Base-by-base conservation (phyloP, 345 rosid species). In the Moringa oleifera region DNA sequence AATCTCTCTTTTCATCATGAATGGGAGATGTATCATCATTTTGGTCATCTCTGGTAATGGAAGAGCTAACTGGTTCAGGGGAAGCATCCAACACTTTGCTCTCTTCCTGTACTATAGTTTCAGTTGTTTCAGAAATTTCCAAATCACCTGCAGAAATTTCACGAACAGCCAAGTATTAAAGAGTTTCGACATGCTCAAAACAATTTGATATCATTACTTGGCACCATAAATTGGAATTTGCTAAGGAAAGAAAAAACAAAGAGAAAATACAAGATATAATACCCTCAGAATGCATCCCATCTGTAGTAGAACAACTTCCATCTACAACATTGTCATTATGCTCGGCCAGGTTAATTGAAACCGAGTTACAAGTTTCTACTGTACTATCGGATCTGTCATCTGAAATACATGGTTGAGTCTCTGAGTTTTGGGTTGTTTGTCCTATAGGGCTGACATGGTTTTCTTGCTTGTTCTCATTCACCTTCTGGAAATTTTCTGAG, bases 261-360 rank as follows among this genome's bases (percentile, higher is more conserved):
- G 47, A 19, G 57, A 55, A 28, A 59, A 63, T 31, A 65, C 59
- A 47, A 56, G 68, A 54, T 61, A 19, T 4, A 25, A 71, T 81
- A 90, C 97, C 97, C 81, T 57, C 65, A 12, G 72, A 71, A 64
- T 49, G 60, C 37, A 46, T 70, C 70, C 72, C 73, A 18, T 79
- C 77, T 55, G 55, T 50, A 9, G 17, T 51, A 23, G 65, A 62
- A 45, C 45, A 57, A 11, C 37, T 70, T 68, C 71, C 81, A 31
- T 70, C 87, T 60, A 62, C 58, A 22, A 64, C 76, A 46, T 66
- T 66, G 58, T 65, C 79, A 61, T 62, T 59, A 61, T 51, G 52
- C 23, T 78, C 70, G 41, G 53, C 55, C 10, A 61, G 58, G 73
- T 66, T 68, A 72, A 61, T 58, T 20, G 67, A 28, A 67, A 60